Conservation (phyloP, 495 filamentous ascomycete genomes). For the Penicillium samsonianum region DNA sequence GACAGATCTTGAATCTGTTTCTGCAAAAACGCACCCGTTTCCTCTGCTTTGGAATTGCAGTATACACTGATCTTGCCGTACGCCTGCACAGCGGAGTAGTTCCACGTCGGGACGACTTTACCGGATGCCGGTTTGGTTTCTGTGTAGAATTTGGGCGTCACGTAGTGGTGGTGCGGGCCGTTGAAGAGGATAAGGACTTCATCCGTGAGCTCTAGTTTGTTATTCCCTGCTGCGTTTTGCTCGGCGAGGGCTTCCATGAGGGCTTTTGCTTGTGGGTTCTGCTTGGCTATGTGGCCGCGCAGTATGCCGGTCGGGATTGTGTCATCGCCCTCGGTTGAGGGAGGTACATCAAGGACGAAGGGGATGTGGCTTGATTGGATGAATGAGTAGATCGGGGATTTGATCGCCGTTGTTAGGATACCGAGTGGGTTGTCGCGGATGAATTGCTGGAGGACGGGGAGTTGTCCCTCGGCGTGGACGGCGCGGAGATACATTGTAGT, state of each 20-base stretch:
- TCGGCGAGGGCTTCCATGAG: conserved; percentile 40
- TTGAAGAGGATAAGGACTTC: conserved; percentile 53
- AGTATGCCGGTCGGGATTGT: conserved; percentile 34
- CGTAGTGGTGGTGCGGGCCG: conserved; percentile 48
- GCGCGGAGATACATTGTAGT: conserved; percentile 51
- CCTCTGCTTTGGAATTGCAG: conserved; percentile 36
- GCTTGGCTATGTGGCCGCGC: conserved; percentile 55
- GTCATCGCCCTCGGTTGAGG: conserved; percentile 19
- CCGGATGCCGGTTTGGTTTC: conserved; percentile 56
- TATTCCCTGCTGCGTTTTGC: conserved; percentile 24
- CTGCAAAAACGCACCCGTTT: conserved; percentile 41
- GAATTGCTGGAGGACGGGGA: conserved; percentile 45
- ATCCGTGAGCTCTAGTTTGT: conserved; percentile 16
- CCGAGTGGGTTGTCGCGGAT: conserved; percentile 56
- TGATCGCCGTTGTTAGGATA: conserved; percentile 54
- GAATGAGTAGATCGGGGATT: conserved; percentile 42
- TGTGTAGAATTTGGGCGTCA: conserved; percentile 59
- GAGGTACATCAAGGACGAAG: conserved; percentile 51
- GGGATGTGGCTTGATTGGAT: conserved; percentile 59
- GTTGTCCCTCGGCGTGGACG: conserved; percentile 46
- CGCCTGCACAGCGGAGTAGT: conserved; percentile 54
- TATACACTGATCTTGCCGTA: conserved; percentile 51
- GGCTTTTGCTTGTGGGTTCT: conserved; percentile 56
- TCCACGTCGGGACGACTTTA: conserved; percentile 62
- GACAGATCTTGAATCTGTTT: conserved; percentile 46